Base-by-base conservation (phyloP, 2,329 filamentous ascomycete species). In the Alternaria longipes region DNA sequence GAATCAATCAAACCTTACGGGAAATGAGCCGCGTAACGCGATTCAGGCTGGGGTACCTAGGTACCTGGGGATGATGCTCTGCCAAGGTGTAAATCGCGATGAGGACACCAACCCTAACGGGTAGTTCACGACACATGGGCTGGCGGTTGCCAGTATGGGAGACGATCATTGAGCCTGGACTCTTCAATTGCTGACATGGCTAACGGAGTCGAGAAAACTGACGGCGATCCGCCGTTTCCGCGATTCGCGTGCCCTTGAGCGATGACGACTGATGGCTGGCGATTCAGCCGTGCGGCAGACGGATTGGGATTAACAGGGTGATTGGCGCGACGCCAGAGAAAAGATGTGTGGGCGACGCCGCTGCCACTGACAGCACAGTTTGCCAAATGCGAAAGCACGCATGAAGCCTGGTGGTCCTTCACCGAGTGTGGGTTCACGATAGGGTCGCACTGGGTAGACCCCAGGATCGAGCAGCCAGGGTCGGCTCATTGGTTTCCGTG, bases 381-480 rank as follows among this genome's bases (percentile, higher is more conserved):
- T 42, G 54, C 71, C 67, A 32, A 52, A 72, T 64, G 64, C 54
- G 65, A 67, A 44, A 50, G 54, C 54, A 51, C 66, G 72, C 72
- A 75, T 66, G 38, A 61, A 57, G 56, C 45, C 60, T 62, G 67
- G 57, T 66, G 60, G 53, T 47, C 54, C 63, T 65, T 59, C 30
- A 58, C 56, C 60, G 58, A 59, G 49, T 49, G 57, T 45, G 59
- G 57, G 22, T 60, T 66, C 55, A 56, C 63, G 58, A 72, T 69
- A 71, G 69, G 67, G 59, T 65, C 57, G 62, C 67, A 62, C 51
- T 58, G 67, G 67, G 59, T 63, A 57, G 62, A 67, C 64, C 51
- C 59, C 55, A 16, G 44, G 30, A 57, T 59, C 30, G 63, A 38
- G 53, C 11, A 4, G 50, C 63, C 51, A 54, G 65, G 69, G 62